Evolutionary conservation across 2,329 filamentous ascomycete species (phyloP).

Genomic region (Aureobasidium sp.): DNA sequence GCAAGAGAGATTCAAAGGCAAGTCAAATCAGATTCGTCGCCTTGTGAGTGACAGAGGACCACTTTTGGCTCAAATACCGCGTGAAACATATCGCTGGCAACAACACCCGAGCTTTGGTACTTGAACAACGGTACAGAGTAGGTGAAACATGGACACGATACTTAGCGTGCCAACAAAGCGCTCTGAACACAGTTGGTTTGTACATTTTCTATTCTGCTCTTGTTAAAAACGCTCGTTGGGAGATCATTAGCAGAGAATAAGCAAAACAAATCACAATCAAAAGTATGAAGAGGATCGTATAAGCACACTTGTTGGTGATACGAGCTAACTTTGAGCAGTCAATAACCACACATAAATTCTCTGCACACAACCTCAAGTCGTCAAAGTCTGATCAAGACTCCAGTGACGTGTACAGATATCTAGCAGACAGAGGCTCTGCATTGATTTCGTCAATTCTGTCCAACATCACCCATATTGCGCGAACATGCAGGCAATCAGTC

Average conservation of each 20-base stretch:
- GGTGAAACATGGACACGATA: background rate
- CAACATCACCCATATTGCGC: background rate
- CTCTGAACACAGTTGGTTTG: background rate
- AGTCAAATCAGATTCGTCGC: background rate
- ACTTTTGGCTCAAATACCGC: background rate
- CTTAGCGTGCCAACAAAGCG: background rate
- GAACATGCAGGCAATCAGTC: background rate
- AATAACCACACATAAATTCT: background rate
- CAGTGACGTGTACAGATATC: too few relatives aligned
- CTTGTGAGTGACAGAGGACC: background rate
- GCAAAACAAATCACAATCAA: background rate
- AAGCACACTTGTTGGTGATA: background rate
- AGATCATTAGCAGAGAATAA: background rate
- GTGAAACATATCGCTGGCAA: background rate
- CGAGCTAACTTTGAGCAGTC: background rate
- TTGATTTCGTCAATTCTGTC: background rate
- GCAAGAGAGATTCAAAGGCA: background rate
- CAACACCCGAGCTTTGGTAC: background rate
- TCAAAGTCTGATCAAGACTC: background rate
- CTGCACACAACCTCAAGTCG: background rate
- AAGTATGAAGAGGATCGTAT: background rate
- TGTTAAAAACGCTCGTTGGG: background rate
- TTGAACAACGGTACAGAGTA: background rate
- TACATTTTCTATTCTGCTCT: background rate
- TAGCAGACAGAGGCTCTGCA: background rate